These are phyloP conservation scores for Papiliotrema terrestris DNA, from an alignment of 1,284 basidiomycete genomes.

Conservation along the genomic window DNA sequence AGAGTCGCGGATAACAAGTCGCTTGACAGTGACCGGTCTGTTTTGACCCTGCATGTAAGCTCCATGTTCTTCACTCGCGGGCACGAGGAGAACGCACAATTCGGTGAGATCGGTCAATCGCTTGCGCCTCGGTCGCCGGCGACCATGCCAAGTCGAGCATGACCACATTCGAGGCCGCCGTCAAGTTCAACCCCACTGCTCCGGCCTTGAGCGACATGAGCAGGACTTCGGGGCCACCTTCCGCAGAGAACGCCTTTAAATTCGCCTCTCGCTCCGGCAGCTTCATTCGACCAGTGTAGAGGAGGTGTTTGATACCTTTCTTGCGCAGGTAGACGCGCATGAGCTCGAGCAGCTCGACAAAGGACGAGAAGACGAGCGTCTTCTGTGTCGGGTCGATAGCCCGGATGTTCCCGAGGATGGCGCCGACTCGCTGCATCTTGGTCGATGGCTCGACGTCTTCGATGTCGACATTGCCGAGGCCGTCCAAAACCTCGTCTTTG, in stretches of 20 bases:
- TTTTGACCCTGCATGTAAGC: slow-evolving; percentile 62
- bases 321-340: slow-evolving; percentile 30
- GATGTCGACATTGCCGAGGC: slow-evolving; percentile 16
- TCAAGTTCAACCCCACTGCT: slow-evolving; percentile 44
- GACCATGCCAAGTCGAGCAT: slow-evolving; percentile 46
- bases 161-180: slow-evolving; percentile 38
- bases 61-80: not conserved
- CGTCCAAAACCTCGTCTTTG: slow-evolving; percentile 50
- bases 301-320: slow-evolving; percentile 25
- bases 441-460: slow-evolving; percentile 33
- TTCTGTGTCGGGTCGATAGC: slow-evolving; percentile 3
- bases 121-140: slow-evolving; percentile 41
- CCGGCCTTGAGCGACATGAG: slow-evolving; percentile 48
- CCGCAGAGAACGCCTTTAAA: slow-evolving; percentile 32
- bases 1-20: slow-evolving; percentile 58
- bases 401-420: not conserved
- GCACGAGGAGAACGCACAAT: slow-evolving; percentile 55
- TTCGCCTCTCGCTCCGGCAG: slow-evolving; percentile 34
- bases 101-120: slow-evolving; percentile 61
- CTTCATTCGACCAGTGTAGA: slow-evolving; percentile 45
- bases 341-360: slow-evolving; percentile 43
- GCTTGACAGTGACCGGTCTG: slow-evolving; percentile 74
- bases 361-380: slow-evolving; percentile 13
- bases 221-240: slow-evolving; percentile 33
- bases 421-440: slow-evolving; percentile 37